Evolutionary conservation across 148 eudicot genomes (phyloP), one percentile per base, ranked within the genome.

Genomic region (Polygonum maritimum): DNA sequence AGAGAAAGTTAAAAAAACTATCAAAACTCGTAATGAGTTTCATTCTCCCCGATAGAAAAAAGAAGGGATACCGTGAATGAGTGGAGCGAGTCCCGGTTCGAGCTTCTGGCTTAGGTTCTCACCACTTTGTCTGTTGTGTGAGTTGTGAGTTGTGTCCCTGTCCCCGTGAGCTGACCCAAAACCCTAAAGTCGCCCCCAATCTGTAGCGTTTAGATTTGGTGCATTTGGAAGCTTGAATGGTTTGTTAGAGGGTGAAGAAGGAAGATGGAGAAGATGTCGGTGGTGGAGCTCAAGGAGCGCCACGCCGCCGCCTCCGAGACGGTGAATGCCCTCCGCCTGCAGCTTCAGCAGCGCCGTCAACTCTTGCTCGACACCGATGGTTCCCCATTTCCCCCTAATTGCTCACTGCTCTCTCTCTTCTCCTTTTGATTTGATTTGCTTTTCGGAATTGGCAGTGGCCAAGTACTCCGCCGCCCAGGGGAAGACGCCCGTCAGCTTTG

Each of bases 291-390:
- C 65, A 92, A 92, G 77, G 97, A 90, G 78, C 86, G 89, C 71
- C 98, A 95, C 81, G 41, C 71, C 54, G 94, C 90, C 7, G 98
- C 96, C 5, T 80, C 89, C 5, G 91, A 89, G 69, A 87, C 89
- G 21, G 89, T 92, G 19, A 87, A 87, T 77, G 74, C 89, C 52
- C 96, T 95, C 69, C 78, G 89, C 35, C 94, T 92, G 39, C 89
- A 86, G 70, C 82, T 95, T 77, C 89, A 85, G 84, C 96, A 88
- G 73, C 85, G 78, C 75, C 94, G 98, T 38, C 83, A 83, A 3
- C 87, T 77, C 73, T 90, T 94, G 35, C 89, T 94, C 19, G 98
- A 94, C 74, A 92, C 96, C 16, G 97, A 94, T 77, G 93, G 97
- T 94, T 65, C 19, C 14, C 35, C 48, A 47, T 35, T 70, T 10